phyloP scores from a whole-genome alignment of 2,329 filamentous ascomycete species.

The Ophiostoma perfectum region DNA sequence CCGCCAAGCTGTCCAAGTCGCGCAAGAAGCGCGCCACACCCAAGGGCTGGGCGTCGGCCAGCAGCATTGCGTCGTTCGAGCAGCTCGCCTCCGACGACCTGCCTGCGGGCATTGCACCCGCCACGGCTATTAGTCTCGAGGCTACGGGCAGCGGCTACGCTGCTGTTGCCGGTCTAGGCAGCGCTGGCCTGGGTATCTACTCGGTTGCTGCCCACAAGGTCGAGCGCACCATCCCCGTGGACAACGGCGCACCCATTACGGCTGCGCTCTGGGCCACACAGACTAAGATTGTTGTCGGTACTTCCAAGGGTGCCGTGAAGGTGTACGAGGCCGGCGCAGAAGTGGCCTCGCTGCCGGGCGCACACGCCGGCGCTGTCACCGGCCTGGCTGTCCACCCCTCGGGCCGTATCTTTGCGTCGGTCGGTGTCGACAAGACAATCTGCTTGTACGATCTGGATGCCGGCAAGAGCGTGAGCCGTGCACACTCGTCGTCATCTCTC shows the following conservation, averaged over 20 bases:
- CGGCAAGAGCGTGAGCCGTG: slow-evolving; percentile 65
- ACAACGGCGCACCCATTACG: slow-evolving; percentile 58
- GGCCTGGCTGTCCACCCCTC: slow-evolving; percentile 76
- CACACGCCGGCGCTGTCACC: slow-evolving; percentile 77
- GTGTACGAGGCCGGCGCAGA: slow-evolving; percentile 69
- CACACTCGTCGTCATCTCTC: slow-evolving; percentile 70
- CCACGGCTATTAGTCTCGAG: slow-evolving; percentile 46
- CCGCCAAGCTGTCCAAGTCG: slow-evolving; percentile 76
- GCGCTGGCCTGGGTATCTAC: slow-evolving; percentile 64
- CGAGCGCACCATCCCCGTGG: slow-evolving; percentile 59
- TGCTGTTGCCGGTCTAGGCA: slow-evolving; percentile 69
- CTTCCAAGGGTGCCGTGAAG: slow-evolving; percentile 71
- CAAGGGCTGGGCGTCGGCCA: slow-evolving; percentile 73
- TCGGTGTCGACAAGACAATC: slow-evolving; percentile 87
- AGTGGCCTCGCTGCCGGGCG: slow-evolving; percentile 59
- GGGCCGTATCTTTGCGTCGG: slow-evolving; percentile 75
- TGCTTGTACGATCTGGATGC: slow-evolving; percentile 75
- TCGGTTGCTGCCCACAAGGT: slow-evolving; percentile 63
- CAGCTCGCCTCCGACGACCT: slow-evolving; percentile 43
- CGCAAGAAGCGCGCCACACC: slow-evolving; percentile 86
- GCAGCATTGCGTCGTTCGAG: slow-evolving; percentile 55
- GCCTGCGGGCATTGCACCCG: slow-evolving; percentile 39
- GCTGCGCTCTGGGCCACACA: slow-evolving; percentile 60
- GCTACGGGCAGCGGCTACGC: slow-evolving; percentile 52
- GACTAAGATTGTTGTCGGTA: slow-evolving; percentile 63